Percentiles rank a stretch among this genome's conserved stretches.
phyloP scores from a whole-genome alignment of 108 stramenopile genomes.

The Phaeodactylum tricornutum region DNA sequence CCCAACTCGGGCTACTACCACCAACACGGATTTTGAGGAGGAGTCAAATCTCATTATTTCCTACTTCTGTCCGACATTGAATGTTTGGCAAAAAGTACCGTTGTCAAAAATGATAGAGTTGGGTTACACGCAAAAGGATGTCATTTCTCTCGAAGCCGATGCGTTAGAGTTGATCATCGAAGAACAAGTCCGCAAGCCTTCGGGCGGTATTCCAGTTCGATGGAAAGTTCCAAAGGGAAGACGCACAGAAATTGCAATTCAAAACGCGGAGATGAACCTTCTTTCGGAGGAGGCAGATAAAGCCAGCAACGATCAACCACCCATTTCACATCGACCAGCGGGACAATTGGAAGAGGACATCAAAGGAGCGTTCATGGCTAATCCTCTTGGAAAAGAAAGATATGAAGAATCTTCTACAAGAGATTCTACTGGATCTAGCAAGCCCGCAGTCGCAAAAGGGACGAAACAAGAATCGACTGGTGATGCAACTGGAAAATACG shows the following conservation, averaged over 20 bases:
- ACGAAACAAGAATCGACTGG: too few relatives aligned
- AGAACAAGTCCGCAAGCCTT: not conserved
- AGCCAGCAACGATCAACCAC: too few relatives aligned
- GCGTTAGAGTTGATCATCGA: conserved; percentile 7
- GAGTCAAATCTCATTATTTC: not conserved
- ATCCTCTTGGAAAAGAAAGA: too few relatives aligned
- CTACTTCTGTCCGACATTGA: not conserved
- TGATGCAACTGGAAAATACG: too few relatives aligned
- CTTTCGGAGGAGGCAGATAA: too few relatives aligned
- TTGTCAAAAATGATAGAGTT: not conserved
- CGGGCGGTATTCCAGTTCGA: not conserved
- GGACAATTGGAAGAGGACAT: too few relatives aligned
- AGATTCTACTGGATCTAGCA: too few relatives aligned
- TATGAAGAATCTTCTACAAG: too few relatives aligned
- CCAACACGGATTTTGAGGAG: not conserved
- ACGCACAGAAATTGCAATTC: not conserved
- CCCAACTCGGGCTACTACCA: not conserved
- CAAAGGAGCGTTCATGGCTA: too few relatives aligned
- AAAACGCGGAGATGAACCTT: too few relatives aligned
- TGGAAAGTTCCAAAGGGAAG: not conserved
- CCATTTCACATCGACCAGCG: too few relatives aligned
- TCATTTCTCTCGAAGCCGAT: conserved; percentile 1
- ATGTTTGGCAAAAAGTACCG: not conserved
- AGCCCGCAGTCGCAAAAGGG: too few relatives aligned
- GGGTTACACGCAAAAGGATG: conserved; percentile 8